Evolutionary conservation across 2,329 filamentous ascomycete genomes (phyloP).

Genomic region (Fusarium domesticum): DNA sequence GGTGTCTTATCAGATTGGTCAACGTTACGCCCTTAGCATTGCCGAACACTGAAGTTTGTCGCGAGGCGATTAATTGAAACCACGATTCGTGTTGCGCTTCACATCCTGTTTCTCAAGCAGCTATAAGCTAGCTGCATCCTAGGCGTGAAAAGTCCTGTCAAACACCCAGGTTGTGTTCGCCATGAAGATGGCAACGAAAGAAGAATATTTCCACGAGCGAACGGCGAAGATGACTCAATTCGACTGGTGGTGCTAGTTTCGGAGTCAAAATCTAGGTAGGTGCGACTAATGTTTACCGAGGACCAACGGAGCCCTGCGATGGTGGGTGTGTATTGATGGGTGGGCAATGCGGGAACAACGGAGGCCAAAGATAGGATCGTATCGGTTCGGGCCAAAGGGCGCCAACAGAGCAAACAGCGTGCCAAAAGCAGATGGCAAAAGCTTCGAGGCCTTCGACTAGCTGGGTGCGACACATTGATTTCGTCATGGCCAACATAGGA

Average conservation of each 20-base stretch:
- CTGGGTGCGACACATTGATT: slow-evolving; percentile 9
- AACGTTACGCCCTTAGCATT: too few relatives aligned
- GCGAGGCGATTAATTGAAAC: too few relatives aligned
- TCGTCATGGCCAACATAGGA: slow-evolving; percentile 20
- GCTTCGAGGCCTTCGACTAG: not conserved
- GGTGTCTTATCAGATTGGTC: too few relatives aligned
- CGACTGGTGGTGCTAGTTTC: slow-evolving; percentile 1
- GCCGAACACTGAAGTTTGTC: too few relatives aligned
- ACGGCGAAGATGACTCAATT: not conserved
- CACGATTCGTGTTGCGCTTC: too few relatives aligned
- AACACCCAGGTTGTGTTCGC: too few relatives aligned
- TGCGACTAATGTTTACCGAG: slow-evolving; percentile 23
- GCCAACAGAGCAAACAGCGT: slow-evolving; percentile 13
- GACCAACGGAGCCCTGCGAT: slow-evolving; percentile 24
- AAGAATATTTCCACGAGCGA: not conserved
- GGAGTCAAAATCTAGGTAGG: not conserved
- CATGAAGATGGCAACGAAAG: too few relatives aligned
- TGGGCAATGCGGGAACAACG: slow-evolving; percentile 5
- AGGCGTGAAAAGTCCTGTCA: too few relatives aligned
- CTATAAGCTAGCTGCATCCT: too few relatives aligned
- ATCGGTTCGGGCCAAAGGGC: slow-evolving; percentile 32
- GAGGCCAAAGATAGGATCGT: slow-evolving; percentile 9
- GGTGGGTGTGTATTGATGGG: slow-evolving; percentile 1
- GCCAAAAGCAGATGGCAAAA: not conserved
- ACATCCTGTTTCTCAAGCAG: too few relatives aligned